phyloP scores from a whole-genome alignment of 805 yeast genomes.

The Ogataea angusta region DNA sequence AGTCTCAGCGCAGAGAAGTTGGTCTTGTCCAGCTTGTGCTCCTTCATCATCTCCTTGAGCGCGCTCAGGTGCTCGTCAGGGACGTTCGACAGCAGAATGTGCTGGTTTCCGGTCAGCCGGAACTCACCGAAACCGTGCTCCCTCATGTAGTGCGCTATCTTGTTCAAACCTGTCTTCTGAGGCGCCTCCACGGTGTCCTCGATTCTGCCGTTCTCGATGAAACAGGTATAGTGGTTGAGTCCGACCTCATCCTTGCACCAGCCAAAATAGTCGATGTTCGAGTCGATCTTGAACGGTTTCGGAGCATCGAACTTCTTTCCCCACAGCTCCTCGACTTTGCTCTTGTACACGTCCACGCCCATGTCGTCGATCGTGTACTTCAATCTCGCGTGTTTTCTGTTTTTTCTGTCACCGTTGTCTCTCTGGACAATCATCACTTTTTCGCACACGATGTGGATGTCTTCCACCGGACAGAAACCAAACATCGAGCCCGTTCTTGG shows the following conservation, averaged over 20 bases:
- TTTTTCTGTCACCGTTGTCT: conserved; percentile 90
- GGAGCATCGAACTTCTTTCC: conserved; percentile 74
- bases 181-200: conserved; percentile 89
- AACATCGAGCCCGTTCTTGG: conserved; percentile 90
- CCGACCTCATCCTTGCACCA: conserved; percentile 89
- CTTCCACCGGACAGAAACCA: conserved; percentile 69
- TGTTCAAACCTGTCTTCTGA: conserved; percentile 81
- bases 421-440: conserved; percentile 92
- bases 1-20: conserved; percentile 80
- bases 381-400: conserved; percentile 96
- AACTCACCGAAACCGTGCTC: conserved; percentile 72
- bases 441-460: conserved; percentile 78
- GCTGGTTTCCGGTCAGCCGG: conserved; percentile 95
- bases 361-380: conserved; percentile 94
- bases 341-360: conserved; percentile 81
- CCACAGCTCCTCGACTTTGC: conserved; percentile 77
- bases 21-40: conserved; percentile 81
- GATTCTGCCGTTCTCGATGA: conserved; percentile 94
- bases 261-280: conserved; percentile 89
- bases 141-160: conserved; percentile 68
- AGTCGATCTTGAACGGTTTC: conserved; percentile 70
- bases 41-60: conserved; percentile 60
- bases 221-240: conserved; percentile 85
- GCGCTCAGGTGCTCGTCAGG: conserved; percentile 62
- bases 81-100: conserved; percentile 71